phyloP scores from a whole-genome alignment of 352 stramenopile genomes.

The Aphanomyces stellatus region DNA sequence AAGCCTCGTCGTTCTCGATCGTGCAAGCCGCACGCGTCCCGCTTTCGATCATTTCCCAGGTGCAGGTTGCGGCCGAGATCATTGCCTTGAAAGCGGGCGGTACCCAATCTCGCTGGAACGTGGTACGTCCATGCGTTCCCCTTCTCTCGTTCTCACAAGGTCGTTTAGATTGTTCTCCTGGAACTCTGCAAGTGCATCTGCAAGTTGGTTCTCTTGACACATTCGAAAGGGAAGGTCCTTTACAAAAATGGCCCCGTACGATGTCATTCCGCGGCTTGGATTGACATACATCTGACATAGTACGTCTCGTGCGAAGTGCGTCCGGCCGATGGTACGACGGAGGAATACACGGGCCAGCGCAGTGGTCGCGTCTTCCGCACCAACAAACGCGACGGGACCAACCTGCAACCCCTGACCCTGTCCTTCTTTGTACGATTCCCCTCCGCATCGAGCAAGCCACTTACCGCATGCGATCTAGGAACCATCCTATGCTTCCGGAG shows the following conservation, averaged over 20 bases:
- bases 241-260: conserved; percentile 15
- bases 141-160: background rate
- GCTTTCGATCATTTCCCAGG: conserved; percentile 64
- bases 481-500: conserved; percentile 1
- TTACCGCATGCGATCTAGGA: conserved; percentile 2
- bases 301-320: conserved; percentile 18
- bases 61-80: conserved; percentile 75
- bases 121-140: conserved; percentile 28
- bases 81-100: conserved; percentile 58
- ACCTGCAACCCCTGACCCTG: conserved; percentile 3
- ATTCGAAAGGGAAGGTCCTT: conserved; percentile 23
- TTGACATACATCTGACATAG: background rate
- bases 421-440: conserved; percentile 7
- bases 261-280: background rate
- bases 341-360: conserved; percentile 17
- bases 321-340: background rate
- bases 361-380: conserved; percentile 1
- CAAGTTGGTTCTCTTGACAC: conserved; percentile 52
- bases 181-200: conserved; percentile 66
- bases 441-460: background rate
- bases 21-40: conserved; percentile 50
- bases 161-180: conserved; percentile 57
- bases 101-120: conserved; percentile 55
- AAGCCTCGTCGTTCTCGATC: conserved; percentile 22
- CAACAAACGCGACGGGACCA: background rate